Percentiles rank a stretch among this genome's conserved stretches.
Conservation (phyloP, 129 eudicot species). For the Deinandra increscens region DNA sequence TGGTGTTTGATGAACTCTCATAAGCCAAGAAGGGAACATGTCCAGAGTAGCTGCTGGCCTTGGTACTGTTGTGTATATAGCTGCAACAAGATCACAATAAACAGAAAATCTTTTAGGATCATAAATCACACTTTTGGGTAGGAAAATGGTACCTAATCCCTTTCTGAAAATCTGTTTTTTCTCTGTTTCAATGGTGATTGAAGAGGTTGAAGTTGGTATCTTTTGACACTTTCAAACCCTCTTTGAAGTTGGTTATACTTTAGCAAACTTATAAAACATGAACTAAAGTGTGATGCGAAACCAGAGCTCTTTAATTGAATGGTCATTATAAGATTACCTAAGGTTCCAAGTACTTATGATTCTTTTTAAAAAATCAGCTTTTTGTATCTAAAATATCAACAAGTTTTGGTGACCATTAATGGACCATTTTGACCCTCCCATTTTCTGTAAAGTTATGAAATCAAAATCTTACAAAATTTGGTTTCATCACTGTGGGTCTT, state of each 20-base stretch:
- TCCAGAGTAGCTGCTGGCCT: slow-evolving; percentile 96
- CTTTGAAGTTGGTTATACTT: slow-evolving; percentile 19
- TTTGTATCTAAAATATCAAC: too few relatives aligned
- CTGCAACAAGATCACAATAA: slow-evolving; percentile 70
- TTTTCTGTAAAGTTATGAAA: neutral
- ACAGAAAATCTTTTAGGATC: slow-evolving; percentile 41
- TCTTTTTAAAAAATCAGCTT: too few relatives aligned
- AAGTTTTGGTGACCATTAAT: too few relatives aligned
- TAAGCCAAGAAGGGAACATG: slow-evolving; percentile 99
- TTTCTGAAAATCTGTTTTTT: slow-evolving; percentile 23
- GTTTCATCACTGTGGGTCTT: slow-evolving; percentile 67
- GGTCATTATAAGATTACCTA: too few relatives aligned
- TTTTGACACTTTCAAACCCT: slow-evolving; percentile 63
- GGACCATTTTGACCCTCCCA: too few relatives aligned
- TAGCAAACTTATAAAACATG: neutral
- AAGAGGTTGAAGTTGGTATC: slow-evolving; percentile 57
- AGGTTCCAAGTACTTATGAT: too few relatives aligned
- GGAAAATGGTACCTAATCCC: slow-evolving; percentile 44
- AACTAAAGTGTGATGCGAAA: slow-evolving; percentile 5
- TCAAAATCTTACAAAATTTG: slow-evolving; percentile 57
- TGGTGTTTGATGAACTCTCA: slow-evolving; percentile 74
- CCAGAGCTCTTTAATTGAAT: slow-evolving; percentile 10
- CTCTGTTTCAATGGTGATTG: slow-evolving; percentile 38
- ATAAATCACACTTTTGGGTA: slow-evolving; percentile 31
- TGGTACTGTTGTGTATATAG: slow-evolving; percentile 58